phyloP scores from a whole-genome alignment of 768 basidiomycete species.

The Tulasnella sp. region DNA sequence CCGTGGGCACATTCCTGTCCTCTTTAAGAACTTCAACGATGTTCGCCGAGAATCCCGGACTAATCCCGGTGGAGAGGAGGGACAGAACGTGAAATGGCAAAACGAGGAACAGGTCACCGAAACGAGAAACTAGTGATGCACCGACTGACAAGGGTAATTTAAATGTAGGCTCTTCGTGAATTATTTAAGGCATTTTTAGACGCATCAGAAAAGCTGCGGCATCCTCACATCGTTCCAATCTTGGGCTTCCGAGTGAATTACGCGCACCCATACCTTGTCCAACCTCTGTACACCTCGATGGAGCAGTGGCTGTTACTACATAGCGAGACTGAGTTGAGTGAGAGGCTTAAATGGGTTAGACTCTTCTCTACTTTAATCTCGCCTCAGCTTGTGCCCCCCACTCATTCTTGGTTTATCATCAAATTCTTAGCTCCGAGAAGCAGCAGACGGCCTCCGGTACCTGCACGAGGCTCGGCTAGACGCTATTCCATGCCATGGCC shows the following conservation, averaged over 20 bases:
- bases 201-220: neutral
- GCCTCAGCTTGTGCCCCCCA: too few relatives aligned
- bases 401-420: too few relatives aligned
- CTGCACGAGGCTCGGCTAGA: neutral
- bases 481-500: neutral
- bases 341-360: neutral
- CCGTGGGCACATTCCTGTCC: too few relatives aligned
- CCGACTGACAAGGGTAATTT: neutral
- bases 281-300: neutral
- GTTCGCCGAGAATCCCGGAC: too few relatives aligned
- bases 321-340: neutral
- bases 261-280: neutral
- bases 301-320: neutral
- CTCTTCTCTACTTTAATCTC: too few relatives aligned
- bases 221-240: neutral
- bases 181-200: neutral
- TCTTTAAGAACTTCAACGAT: too few relatives aligned
- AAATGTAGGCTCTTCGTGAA: neutral
- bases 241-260: neutral
- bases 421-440: neutral
- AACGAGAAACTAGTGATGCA: too few relatives aligned
- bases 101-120: too few relatives aligned
- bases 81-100: too few relatives aligned
- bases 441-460: neutral
- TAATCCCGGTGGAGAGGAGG: too few relatives aligned